Percentiles rank a stretch among this genome's conserved stretches.
Conservation (phyloP, 2,329 filamentous ascomycete genomes). For the Cryphonectria japonica region DNA sequence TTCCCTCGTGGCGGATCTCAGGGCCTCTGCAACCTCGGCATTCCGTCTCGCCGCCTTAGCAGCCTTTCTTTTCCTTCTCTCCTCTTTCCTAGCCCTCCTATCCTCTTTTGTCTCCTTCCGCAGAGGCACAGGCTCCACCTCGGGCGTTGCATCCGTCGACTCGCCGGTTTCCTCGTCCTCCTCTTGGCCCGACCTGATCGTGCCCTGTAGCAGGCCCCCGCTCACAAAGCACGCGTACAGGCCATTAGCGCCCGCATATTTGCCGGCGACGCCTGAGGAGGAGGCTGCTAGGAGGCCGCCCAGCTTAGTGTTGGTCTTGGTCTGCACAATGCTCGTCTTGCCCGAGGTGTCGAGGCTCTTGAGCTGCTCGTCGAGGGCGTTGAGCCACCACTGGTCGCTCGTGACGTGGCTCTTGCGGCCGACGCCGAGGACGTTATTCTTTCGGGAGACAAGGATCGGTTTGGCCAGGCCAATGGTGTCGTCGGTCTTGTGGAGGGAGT, state of each 20-base stretch:
- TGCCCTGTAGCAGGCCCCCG: conserved; percentile 77
- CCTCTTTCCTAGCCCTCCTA: conserved; percentile 43
- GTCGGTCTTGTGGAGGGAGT: conserved; percentile 78
- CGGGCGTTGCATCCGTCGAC: conserved; percentile 34
- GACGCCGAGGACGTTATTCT: conserved; percentile 79
- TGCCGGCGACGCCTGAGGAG: conserved; percentile 45
- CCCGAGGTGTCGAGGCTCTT: conserved; percentile 73
- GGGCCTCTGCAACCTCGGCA: conserved; percentile 20
- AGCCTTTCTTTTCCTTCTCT: conserved; percentile 36
- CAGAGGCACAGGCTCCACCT: conserved; percentile 35
- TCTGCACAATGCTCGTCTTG: conserved; percentile 60
- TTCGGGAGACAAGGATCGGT: conserved; percentile 81
- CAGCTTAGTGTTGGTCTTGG: conserved; percentile 50
- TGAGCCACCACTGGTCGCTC: conserved; percentile 94
- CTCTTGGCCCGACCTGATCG: conserved; percentile 48
- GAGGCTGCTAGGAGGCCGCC: conserved; percentile 55
- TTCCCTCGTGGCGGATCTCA: background rate
- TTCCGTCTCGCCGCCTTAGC: conserved; percentile 34
- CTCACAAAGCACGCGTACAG: conserved; percentile 85
- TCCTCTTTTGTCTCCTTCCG: conserved; percentile 38
- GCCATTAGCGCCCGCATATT: conserved; percentile 63
- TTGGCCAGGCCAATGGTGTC: conserved; percentile 77
- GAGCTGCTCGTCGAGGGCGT: conserved; percentile 88
- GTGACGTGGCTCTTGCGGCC: conserved; percentile 73
- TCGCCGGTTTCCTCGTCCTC: conserved; percentile 36